Base-by-base conservation (phyloP, 495 filamentous ascomycete genomes). In the Hypomontagnella monticulosa region DNA sequence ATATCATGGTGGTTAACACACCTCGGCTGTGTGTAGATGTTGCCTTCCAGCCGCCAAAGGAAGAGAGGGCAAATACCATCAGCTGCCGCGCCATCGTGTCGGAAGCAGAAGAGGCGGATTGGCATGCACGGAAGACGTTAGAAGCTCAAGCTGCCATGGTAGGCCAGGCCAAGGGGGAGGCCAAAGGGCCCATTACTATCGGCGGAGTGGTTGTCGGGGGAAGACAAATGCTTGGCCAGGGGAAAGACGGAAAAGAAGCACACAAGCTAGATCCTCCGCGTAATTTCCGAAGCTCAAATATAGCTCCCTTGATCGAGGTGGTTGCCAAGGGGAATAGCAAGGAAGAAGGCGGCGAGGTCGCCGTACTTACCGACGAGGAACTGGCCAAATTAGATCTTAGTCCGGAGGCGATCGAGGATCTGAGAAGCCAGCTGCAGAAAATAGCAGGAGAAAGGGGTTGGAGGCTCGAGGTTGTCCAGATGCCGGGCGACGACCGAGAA, bases 1-100 rank as follows among this genome's bases (percentile, higher is more conserved):
- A 99, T 66, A 78, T 97, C 40, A 96, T 99, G 92, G 86, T 96
- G 1, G 87, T 99, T 50, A 90, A 97, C 72, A 99, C 95, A 0
- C 92, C 95, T 2, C 87, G 94, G 1, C 86, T 99, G 42, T 99
- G 95, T 76, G 89, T 91, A 71, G 95, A 99, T 64, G 87, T 93
- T 18, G 93, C 94, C 4, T 99, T 99, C 76, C 81, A 91, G 37
- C 93, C 94, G 7, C 92, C 93, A 1, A 89, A 93, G 57, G 87
- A 91, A 51, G 90, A 89, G 59, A 87, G 88, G 52, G 88, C 92
- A 4, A 87, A 97, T 71, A 72, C 84, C 1, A 92, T 99, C 33
- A 85, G 86, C 57, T 99, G 95, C 70, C 84, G 85, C 6, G 85
- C 88, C 52, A 87, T 97, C 44, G 76, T 96, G 15, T 75, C 78